Conservation (phyloP, 768 basidiomycete genomes). For the Tulasnella sp. region DNA sequence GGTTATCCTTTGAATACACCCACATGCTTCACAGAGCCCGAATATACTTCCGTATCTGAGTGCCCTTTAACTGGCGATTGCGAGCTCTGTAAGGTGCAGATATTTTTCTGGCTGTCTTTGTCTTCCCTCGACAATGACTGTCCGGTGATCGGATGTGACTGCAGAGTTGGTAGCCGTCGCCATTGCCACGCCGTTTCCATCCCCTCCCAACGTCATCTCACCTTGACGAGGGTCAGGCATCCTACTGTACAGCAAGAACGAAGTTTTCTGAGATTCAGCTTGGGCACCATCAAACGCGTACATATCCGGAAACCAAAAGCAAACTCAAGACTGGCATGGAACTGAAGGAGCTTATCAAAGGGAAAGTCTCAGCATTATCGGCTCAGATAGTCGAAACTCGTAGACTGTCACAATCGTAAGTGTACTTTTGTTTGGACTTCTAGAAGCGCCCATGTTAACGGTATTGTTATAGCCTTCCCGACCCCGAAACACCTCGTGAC, state of each 20-base stretch:
- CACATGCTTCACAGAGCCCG: too few relatives aligned
- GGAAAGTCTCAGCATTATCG: not conserved
- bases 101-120: too few relatives aligned
- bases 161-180: too few relatives aligned
- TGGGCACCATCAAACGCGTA: not conserved
- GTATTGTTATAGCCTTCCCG: not conserved
- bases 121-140: too few relatives aligned
- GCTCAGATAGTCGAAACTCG: not conserved
- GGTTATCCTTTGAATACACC: too few relatives aligned
- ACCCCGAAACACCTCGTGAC: not conserved
- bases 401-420: not conserved
- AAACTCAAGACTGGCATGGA: not conserved
- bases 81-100: too few relatives aligned
- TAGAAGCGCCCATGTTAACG: not conserved
- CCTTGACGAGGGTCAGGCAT: too few relatives aligned
- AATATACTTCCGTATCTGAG: too few relatives aligned
- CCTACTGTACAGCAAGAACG: not conserved
- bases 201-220: too few relatives aligned
- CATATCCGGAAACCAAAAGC: not conserved
- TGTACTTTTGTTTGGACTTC: not conserved
- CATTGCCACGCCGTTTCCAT: too few relatives aligned
- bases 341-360: not conserved
- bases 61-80: too few relatives aligned
- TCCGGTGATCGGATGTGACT: too few relatives aligned
- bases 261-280: not conserved